A percentile compares a stretch with the other conserved stretches of the same genome.
These are phyloP conservation scores for Pistacia atlantica DNA, from an alignment of 345 rosid species.

Conservation along the genomic window DNA sequence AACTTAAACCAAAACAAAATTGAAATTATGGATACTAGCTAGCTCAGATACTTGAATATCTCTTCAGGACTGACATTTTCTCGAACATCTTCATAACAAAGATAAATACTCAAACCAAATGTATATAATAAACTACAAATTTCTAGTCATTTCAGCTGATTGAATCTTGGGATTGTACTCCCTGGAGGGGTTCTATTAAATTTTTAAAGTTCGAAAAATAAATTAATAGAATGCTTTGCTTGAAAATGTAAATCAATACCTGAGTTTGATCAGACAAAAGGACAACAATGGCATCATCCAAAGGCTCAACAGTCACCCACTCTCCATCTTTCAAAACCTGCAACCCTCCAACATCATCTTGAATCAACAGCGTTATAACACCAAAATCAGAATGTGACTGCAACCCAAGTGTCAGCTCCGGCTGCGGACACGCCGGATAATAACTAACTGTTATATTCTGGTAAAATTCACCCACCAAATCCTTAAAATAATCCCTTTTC, in stretches of 20 bases:
- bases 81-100: too few relatives aligned
- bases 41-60: too few relatives aligned
- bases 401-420: constrained; percentile 84
- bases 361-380: constrained; percentile 75
- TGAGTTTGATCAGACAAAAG: constrained; percentile 82
- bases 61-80: too few relatives aligned
- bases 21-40: too few relatives aligned
- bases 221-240: too few relatives aligned
- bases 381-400: constrained; percentile 92
- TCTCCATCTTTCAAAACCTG: constrained; percentile 65
- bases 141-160: too few relatives aligned
- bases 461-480: constrained; percentile 70
- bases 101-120: too few relatives aligned
- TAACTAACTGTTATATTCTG: constrained; percentile 88
- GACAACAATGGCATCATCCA: constrained; percentile 65
- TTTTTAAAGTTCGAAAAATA: too few relatives aligned
- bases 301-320: constrained; percentile 69
- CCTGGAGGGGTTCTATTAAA: too few relatives aligned
- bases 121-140: too few relatives aligned
- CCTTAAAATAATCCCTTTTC: constrained; percentile 50
- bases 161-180: too few relatives aligned
- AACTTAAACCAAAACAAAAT: too few relatives aligned
- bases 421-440: constrained; percentile 93
- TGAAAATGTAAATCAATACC: constrained; percentile 35
- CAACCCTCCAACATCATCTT: constrained; percentile 84